phyloP scores from a whole-genome alignment of 1,284 basidiomycete genomes.

The Ustilago vetiveriae region DNA sequence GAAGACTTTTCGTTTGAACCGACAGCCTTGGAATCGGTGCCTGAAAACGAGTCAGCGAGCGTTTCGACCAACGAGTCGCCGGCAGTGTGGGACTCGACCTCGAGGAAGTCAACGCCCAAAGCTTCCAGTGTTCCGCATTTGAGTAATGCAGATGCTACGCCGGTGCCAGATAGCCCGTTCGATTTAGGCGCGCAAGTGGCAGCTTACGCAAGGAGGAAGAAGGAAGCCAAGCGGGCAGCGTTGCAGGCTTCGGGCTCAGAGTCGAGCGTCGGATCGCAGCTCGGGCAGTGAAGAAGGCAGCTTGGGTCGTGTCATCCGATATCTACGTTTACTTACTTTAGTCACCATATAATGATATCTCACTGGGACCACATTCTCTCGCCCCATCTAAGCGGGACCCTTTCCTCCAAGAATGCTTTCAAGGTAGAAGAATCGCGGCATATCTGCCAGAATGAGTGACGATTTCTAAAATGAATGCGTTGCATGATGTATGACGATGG shows the following conservation, averaged over 20 bases:
- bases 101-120: constrained; percentile 29
- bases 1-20: constrained; percentile 45
- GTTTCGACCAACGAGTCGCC: constrained; percentile 5
- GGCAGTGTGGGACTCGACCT: constrained; percentile 17
- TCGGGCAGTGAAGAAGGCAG: background rate
- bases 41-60: constrained; percentile 17
- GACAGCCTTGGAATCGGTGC: constrained; percentile 36
- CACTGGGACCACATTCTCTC: background rate
- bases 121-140: constrained; percentile 20
- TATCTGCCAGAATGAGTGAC: too few relatives aligned
- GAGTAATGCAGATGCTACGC: constrained; percentile 1
- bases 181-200: constrained; percentile 44
- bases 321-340: background rate
- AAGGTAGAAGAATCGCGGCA: too few relatives aligned
- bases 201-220: constrained; percentile 35
- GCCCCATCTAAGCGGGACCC: too few relatives aligned
- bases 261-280: constrained; percentile 5
- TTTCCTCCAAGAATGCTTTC: too few relatives aligned
- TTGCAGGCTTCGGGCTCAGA: constrained; percentile 21
- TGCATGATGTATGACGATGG: background rate
- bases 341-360: constrained; percentile 14
- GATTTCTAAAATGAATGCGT: too few relatives aligned
- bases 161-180: constrained; percentile 32
- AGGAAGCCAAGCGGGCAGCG: constrained; percentile 24
- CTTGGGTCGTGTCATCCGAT: background rate